Evolutionary conservation across 73 alveolate genomes (phyloP).

Genomic region (Paramecium octaurelia): DNA sequence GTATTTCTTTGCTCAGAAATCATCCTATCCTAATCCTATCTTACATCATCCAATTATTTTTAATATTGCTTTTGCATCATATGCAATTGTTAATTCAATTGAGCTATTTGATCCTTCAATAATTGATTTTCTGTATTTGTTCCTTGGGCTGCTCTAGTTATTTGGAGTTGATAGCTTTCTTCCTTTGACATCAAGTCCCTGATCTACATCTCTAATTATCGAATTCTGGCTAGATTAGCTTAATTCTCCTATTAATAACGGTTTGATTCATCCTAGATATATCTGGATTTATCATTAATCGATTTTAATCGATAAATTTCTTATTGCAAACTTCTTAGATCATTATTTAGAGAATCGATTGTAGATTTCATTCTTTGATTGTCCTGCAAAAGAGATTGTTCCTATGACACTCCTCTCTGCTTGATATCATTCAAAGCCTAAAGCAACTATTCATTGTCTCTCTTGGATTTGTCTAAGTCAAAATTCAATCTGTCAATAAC

Average conservation of each 20-base stretch:
- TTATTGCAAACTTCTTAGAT: neutral
- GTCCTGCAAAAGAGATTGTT: neutral
- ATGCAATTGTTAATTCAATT: neutral
- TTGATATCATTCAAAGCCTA: neutral
- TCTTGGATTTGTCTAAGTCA: neutral
- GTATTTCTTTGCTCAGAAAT: neutral
- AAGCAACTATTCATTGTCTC: slow-evolving; percentile 11
- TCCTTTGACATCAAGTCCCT: neutral
- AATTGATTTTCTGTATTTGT: neutral
- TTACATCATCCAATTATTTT: neutral
- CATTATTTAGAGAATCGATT: neutral
- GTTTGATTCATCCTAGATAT: neutral
- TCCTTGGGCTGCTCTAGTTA: neutral
- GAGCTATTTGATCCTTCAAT: neutral
- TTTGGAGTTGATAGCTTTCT: neutral
- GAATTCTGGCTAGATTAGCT: neutral
- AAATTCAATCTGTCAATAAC: slow-evolving; percentile 7
- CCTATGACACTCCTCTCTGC: neutral
- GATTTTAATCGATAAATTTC: slow-evolving; percentile 2
- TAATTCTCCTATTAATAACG: neutral
- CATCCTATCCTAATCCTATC: neutral
- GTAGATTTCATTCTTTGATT: slow-evolving; percentile 25
- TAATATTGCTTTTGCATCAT: neutral
- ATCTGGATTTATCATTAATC: neutral
- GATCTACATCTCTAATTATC: neutral